These are phyloP conservation scores for Aspergillus tanneri DNA, from an alignment of 2,329 filamentous ascomycete species.

Conservation along the genomic window DNA sequence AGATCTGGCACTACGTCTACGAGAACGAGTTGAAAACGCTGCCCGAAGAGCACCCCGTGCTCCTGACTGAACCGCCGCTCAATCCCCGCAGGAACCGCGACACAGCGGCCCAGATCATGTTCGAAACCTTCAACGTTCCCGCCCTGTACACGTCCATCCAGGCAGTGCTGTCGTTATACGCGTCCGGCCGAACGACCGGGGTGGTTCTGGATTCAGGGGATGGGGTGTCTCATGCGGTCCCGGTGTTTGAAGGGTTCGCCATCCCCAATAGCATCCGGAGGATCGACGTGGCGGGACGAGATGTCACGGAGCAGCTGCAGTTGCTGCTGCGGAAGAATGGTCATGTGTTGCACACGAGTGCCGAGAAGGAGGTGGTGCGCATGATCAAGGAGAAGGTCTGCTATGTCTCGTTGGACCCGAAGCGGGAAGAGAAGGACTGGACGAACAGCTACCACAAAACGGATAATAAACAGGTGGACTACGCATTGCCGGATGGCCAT, in stretches of 20 bases:
- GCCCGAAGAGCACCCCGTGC: conserved; percentile 97
- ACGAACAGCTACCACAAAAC: conserved; percentile 67
- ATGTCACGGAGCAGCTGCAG: conserved; percentile 95
- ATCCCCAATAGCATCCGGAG: conserved; percentile 93
- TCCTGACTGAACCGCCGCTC: conserved; percentile 91
- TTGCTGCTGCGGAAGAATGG: conserved; percentile 86
- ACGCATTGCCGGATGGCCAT: conserved; percentile 86
- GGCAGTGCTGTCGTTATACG: conserved; percentile 92
- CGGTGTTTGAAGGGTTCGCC: conserved; percentile 96
- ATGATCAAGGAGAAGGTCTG: conserved; percentile 94
- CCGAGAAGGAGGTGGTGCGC: conserved; percentile 98
- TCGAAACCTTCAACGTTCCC: conserved; percentile 98
- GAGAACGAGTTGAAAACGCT: conserved; percentile 92
- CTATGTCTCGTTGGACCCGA: conserved; percentile 87
- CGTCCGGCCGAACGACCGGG: conserved; percentile 90
- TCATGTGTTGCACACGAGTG: conserved; percentile 93
- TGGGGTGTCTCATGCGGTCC: conserved; percentile 94
- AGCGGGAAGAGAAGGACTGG: conserved; percentile 97
- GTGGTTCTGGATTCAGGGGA: conserved; percentile 95
- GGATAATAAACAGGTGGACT: conserved; percentile 79
- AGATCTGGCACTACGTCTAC: conserved; percentile 98
- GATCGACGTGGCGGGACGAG: conserved; percentile 92
- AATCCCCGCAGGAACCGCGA: conserved; percentile 96
- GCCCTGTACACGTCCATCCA: conserved; percentile 96
- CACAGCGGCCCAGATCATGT: conserved; percentile 93